Conservation (phyloP, 208 protist genomes). For the Acanthamoeba quina region DNA sequence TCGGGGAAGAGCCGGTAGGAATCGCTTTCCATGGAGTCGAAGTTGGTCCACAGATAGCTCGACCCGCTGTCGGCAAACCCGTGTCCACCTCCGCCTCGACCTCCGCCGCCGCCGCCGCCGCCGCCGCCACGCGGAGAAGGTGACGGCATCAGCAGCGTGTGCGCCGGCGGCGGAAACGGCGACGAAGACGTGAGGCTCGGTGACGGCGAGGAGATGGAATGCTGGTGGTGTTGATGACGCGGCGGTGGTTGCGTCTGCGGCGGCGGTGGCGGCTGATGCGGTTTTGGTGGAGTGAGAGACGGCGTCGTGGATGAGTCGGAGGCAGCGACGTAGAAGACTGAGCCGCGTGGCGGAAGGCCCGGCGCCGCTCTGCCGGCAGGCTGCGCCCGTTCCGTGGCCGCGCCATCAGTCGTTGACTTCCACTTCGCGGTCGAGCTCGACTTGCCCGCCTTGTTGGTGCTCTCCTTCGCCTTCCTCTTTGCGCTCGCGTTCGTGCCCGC, state of each 20-base stretch:
- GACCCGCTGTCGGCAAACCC: slow-evolving; percentile 15
- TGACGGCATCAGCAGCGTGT: neutral
- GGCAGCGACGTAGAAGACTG: neutral
- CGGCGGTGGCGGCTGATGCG: too few relatives aligned
- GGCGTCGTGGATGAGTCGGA: neutral
- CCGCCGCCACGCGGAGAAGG: neutral
- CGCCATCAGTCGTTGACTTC: neutral
- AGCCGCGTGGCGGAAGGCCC: neutral
- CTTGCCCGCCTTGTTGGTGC: neutral
- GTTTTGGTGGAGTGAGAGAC: too few relatives aligned
- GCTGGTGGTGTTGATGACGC: too few relatives aligned
- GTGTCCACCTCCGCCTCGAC: neutral
- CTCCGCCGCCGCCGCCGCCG: neutral
- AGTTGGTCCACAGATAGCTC: slow-evolving; percentile 28
- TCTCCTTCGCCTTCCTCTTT: too few relatives aligned
- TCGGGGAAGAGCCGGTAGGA: slow-evolving; percentile 8
- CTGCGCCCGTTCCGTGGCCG: neutral
- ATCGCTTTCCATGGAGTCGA: slow-evolving; percentile 10
- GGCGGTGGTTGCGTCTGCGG: too few relatives aligned
- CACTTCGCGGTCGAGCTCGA: neutral
- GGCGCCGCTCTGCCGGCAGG: too few relatives aligned
- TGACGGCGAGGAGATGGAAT: neutral
- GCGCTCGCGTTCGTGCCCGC: too few relatives aligned
- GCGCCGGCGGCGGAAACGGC: neutral
- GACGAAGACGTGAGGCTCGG: neutral